Base-by-base conservation (phyloP, 1,284 basidiomycete species). In the Boletellus sp. region DNA sequence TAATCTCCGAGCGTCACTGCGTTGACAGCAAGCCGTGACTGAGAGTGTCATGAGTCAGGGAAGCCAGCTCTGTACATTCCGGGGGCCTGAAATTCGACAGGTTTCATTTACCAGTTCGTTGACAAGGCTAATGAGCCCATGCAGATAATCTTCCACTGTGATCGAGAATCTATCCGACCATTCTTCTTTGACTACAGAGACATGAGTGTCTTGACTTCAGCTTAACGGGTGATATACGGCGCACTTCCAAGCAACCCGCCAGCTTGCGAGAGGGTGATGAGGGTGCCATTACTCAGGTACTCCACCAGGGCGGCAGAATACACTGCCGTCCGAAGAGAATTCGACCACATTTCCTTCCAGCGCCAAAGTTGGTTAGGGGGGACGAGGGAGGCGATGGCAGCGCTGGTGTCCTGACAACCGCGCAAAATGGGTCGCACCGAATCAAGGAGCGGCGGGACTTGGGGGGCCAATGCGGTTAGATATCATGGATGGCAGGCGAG, bases 21-120 rank as follows among this genome's bases (percentile, higher is more conserved):
- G 63, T 93, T 93, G 18, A 93, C 82, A 10, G 89, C 84, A 44
- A 92, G 76, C 41, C 91, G 80, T 18, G 90, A 90, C 90, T 92
- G 33, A 42, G 35, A 47, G 57, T 44, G 24, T 40, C 8, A 49
- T 56, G 33, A 61, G 51, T 51, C 11, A 36, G 48, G 28, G 21
- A 4, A 19, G 35, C 47, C 13, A 52, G 42, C 39, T 33, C 19
- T 24, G 18, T 15, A 42, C 30, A 21, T 22, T 8, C 15, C 13
- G 19, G 41, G 18, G 33, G 18, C 28, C 39, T 36, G n/a, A 41
- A 43, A 35, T 24, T 52, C n/a, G 36, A 43, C 11, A 51, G 40
- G 21, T 18, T 32, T 36, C 15, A 66, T 79, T 56, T 62, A 89
- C 91, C 66, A 93, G 70, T 71, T 93, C 91, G 58, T 92, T 93